A percentile compares a stretch with the other conserved stretches of the same genome.
These are phyloP conservation scores for Choanephora cucurbitarum DNA, from an alignment of 371 early-diverging fungal species.

Conservation along the genomic window DNA sequence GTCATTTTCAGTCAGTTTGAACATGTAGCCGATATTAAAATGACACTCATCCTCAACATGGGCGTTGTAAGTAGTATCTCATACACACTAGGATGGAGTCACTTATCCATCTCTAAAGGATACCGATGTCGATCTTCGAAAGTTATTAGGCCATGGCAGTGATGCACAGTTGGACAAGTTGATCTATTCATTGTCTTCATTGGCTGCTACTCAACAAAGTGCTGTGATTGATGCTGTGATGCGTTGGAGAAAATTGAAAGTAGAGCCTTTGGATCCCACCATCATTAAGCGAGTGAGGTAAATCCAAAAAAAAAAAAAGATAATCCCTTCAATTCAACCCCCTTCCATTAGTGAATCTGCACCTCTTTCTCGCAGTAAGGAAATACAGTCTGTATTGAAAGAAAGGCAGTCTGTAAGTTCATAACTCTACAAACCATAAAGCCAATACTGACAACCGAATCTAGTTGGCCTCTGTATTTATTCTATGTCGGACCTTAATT, in stretches of 20 bases:
- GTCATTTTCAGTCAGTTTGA: conserved; percentile 51
- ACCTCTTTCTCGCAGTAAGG: conserved; percentile 42
- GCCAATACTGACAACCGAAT: too few relatives aligned
- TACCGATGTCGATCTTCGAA: conserved; percentile 67
- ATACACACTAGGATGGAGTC: too few relatives aligned
- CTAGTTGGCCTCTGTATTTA: conserved; percentile 85
- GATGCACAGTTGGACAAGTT: conserved; percentile 84
- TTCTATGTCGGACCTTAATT: conserved; percentile 84
- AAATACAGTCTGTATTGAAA: conserved; percentile 45
- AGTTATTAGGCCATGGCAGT: conserved; percentile 66
- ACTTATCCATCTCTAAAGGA: too few relatives aligned
- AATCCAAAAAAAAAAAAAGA: not conserved
- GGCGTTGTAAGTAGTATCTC: conserved; percentile 51
- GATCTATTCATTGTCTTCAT: conserved; percentile 75
- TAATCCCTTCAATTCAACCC: too few relatives aligned
- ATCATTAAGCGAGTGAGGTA: conserved; percentile 48
- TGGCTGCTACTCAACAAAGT: conserved; percentile 84
- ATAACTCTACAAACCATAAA: too few relatives aligned
- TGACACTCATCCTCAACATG: conserved; percentile 40
- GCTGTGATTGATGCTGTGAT: conserved; percentile 90
- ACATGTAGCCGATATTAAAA: conserved; percentile 44
- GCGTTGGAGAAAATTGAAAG: conserved; percentile 84
- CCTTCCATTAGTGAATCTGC: conserved; percentile 39
- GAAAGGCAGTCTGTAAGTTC: conserved; percentile 53
- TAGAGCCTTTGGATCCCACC: conserved; percentile 61